Conservation (phyloP, 768 basidiomycete genomes). For the Postia placenta region DNA sequence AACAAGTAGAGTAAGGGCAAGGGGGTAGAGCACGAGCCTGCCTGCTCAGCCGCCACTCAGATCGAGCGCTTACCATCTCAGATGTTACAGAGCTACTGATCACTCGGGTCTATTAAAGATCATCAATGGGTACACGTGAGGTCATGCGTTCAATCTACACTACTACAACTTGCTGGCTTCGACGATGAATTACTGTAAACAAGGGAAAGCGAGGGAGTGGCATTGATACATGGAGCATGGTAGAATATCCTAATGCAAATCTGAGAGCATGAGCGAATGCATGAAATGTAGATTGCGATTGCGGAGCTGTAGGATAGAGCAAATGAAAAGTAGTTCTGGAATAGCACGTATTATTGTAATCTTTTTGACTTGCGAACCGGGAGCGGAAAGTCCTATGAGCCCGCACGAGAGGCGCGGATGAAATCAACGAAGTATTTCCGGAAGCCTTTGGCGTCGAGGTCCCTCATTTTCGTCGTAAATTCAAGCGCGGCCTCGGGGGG, state of each 20-base stretch:
- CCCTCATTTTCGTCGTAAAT: conserved; percentile 70
- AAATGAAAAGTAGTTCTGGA: conserved; percentile 5
- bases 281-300: neutral
- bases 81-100: too few relatives aligned
- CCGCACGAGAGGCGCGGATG: conserved; percentile 60
- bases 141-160: too few relatives aligned
- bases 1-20: too few relatives aligned
- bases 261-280: neutral
- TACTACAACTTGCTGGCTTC: too few relatives aligned
- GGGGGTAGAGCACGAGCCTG: too few relatives aligned
- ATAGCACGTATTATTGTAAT: neutral
- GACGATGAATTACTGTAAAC: too few relatives aligned
- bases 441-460: conserved; percentile 70
- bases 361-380: too few relatives aligned
- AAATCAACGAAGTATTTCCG: conserved; percentile 86
- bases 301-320: neutral
- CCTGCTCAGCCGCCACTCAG: too few relatives aligned
- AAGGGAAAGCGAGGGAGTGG: neutral
- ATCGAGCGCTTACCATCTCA: too few relatives aligned
- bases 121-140: too few relatives aligned
- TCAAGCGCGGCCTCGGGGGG: conserved; percentile 72
- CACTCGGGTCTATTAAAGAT: too few relatives aligned
- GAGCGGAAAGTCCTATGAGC: conserved; percentile 37
- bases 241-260: conserved; percentile 1
- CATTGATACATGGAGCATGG: conserved; percentile 2